phyloP scores from a whole-genome alignment of 2,329 filamentous ascomycete genomes.

The Neofusicoccum parvum region DNA sequence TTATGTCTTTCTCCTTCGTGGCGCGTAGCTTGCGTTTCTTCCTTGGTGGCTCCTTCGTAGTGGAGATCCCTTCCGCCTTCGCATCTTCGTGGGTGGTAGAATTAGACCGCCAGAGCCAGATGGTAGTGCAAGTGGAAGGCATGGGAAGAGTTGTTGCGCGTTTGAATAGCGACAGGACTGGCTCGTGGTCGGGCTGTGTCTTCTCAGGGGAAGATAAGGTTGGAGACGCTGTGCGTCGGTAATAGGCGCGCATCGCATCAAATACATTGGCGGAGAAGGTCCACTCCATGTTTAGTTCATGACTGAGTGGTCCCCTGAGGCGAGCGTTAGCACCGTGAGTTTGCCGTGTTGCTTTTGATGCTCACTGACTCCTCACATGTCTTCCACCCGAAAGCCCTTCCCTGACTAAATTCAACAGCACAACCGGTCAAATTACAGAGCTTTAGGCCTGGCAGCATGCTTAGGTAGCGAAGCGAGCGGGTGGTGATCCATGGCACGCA shows the following conservation, averaged over 20 bases:
- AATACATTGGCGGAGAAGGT: neutral
- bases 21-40: slow-evolving; percentile 13
- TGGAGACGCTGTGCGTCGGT: neutral
- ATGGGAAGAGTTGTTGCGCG: neutral
- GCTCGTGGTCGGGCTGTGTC: neutral
- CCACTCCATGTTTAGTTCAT: neutral
- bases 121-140: neutral
- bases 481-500: neutral
- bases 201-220: neutral
- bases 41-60: neutral
- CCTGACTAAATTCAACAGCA: neutral
- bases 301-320: neutral
- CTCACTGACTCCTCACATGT: neutral
- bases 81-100: no score
- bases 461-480: neutral
- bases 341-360: no score
- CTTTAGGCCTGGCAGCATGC: neutral
- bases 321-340: neutral
- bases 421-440: slow-evolving; percentile 11
- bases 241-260: slow-evolving; percentile 6
- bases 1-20: neutral
- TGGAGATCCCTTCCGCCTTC: neutral
- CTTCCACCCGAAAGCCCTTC: neutral
- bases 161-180: neutral
- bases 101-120: neutral